Evolutionary conservation across 116 monocot species (phyloP), one percentile per base, ranked within the genome.

Genomic region (Cymodocea nodosa): DNA sequence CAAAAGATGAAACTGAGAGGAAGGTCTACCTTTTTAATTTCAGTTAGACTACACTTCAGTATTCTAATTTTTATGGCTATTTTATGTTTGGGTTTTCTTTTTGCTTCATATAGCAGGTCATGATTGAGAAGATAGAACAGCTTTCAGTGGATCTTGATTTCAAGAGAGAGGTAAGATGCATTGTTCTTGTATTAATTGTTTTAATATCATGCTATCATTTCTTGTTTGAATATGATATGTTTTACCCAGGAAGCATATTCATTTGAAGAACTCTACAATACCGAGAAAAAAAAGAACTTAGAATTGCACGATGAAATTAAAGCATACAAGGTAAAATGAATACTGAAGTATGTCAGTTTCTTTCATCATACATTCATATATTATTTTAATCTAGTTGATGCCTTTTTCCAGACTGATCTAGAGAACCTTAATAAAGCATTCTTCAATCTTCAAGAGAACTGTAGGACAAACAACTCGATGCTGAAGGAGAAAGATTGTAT

Each of bases 401-500:
- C 14, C 48, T 44, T 70, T 9, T 67, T 60, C 39, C 73, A 93
- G 88, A 67, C 15, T 60, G 79, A 65, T 67, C 22, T 85, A 58
- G 83, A 89, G 75, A 73, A 44, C 20, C 69, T 51, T 58, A 76
- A 74, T 55, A 79, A 23, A 56, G 73, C 67, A 14, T 64, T 78
- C 49, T 56, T 55, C 51, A 72, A 81, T 68, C 78, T 85, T 64
- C 71, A 85, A 80, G 79, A 83, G 78, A 39, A 56, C 59, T 51
- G 81, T 34, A 63, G 22, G 40, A 75, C 20, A 68, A 79, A 64
- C 14, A 78, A 69, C 50, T 36, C 50, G 8, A 52, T 73, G 58
- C 56, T 85, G 50, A 78, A 76, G 74, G 89, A 93, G 76, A 88
- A 85, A 64, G 93, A 93, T 7, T 72, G 64, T 59, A 74, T 85